A percentile compares a stretch with the other conserved stretches of the same genome.
Evolutionary conservation across 2,329 filamentous ascomycete species (phyloP).

Genomic region (Diaporthe humulicola): DNA sequence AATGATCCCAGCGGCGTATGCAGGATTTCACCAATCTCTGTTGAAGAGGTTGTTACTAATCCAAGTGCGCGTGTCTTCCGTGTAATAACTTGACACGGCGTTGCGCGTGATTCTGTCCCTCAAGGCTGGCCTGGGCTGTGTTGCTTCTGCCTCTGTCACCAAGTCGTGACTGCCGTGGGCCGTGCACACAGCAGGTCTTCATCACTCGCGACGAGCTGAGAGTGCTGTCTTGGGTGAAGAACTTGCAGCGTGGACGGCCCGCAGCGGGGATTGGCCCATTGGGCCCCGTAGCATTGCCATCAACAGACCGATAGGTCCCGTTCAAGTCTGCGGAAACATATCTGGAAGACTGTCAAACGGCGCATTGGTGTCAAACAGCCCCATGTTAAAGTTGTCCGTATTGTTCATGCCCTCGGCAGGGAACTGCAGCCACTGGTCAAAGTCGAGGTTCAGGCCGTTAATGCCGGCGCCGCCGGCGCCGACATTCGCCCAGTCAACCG

Average conservation of each 20-base stretch:
- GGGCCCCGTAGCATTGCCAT: not conserved
- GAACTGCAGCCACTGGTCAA: slow-evolving; percentile 72
- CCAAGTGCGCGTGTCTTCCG: not conserved
- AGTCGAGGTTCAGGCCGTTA: slow-evolving; percentile 60
- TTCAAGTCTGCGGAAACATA: not conserved
- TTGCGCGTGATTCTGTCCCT: not conserved
- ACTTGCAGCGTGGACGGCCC: not conserved
- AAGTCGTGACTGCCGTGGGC: not conserved
- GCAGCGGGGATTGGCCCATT: no score
- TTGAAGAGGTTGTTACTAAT: not conserved
- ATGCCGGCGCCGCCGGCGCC: slow-evolving; percentile 46
- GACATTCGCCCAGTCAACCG: slow-evolving; percentile 68
- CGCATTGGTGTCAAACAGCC: slow-evolving; percentile 45
- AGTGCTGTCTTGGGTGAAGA: not conserved
- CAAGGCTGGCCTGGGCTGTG: not conserved
- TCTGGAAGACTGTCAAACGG: not conserved
- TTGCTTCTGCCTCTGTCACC: not conserved
- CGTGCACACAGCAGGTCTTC: no score
- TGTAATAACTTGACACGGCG: not conserved
- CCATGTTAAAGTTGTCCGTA: slow-evolving; percentile 54
- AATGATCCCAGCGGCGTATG: not conserved
- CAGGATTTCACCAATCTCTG: not conserved
- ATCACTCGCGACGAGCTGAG: not conserved
- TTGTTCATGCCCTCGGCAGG: slow-evolving; percentile 62
- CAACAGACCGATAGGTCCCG: not conserved